Evolutionary conservation across 495 filamentous ascomycete genomes (phyloP).

Genomic region (Evernia prunastri): DNA sequence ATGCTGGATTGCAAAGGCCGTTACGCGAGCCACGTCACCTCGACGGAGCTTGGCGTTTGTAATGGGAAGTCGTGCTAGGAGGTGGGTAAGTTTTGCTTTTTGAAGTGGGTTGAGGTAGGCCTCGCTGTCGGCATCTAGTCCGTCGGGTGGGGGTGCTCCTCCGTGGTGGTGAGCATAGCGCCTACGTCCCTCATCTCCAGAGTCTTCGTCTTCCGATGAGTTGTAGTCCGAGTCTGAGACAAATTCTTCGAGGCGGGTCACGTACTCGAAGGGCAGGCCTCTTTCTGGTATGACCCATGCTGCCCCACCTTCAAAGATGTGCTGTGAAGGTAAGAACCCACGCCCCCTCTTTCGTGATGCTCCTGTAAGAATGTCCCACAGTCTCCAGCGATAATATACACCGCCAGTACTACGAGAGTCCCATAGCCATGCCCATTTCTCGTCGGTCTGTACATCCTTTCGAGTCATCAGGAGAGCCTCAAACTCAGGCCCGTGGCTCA

Average conservation of each 20-base stretch:
- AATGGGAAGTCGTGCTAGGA: slow-evolving; percentile 74
- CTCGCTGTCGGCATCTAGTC: slow-evolving; percentile 48
- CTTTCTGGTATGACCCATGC: slow-evolving; percentile 65
- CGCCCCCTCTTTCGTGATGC: slow-evolving; percentile 28
- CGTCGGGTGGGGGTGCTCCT: slow-evolving; percentile 47
- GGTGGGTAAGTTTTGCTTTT: slow-evolving; percentile 73
- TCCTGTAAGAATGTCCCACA: slow-evolving; percentile 73
- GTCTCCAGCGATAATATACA: slow-evolving; percentile 83
- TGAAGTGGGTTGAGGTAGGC: slow-evolving; percentile 77
- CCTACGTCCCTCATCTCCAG: slow-evolving; percentile 63
- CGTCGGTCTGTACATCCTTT: slow-evolving; percentile 69
- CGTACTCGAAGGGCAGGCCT: slow-evolving; percentile 64
- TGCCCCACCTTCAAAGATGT: slow-evolving; percentile 63
- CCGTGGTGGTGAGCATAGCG: slow-evolving; percentile 40
- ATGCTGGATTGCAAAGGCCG: slow-evolving; percentile 84
- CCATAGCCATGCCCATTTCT: slow-evolving; percentile 93
- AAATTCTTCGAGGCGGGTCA: slow-evolving; percentile 66
- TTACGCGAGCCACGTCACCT: slow-evolving; percentile 80
- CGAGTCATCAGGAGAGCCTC: slow-evolving; percentile 88
- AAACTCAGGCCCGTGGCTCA: slow-evolving; percentile 79
- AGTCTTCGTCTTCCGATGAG: slow-evolving; percentile 81
- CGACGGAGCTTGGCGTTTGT: slow-evolving; percentile 67
- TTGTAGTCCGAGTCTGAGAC: slow-evolving; percentile 78
- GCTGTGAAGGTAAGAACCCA: slow-evolving; percentile 25
- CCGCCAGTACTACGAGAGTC: slow-evolving; percentile 73